Evolutionary conservation across 1,139 yeast species (phyloP).

Genomic region (Blastobotrys raffinosifermentans): DNA sequence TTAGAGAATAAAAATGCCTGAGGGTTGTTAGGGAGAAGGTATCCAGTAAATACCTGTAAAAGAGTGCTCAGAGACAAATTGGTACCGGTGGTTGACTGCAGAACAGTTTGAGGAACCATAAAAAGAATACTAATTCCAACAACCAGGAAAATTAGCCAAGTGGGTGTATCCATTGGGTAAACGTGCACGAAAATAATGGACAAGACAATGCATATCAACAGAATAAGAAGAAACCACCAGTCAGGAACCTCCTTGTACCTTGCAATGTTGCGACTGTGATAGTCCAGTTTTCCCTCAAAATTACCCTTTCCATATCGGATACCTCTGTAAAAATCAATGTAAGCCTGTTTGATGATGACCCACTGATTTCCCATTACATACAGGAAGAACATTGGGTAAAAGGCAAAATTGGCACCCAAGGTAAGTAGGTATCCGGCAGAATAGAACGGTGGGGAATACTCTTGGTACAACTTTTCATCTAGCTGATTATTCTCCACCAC

Average conservation of each 20-base stretch:
- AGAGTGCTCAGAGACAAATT: conserved; percentile 51
- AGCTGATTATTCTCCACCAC: conserved; percentile 34
- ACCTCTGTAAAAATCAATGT: conserved; percentile 17
- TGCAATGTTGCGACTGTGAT: conserved; percentile 40
- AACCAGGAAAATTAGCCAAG: conserved; percentile 51
- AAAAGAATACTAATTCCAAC: conserved; percentile 50
- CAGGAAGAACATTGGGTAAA: conserved; percentile 24
- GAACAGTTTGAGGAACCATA: conserved; percentile 44
- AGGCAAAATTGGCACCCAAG: conserved; percentile 33
- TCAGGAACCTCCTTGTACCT: conserved; percentile 58
- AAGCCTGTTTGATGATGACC: conserved; percentile 17
- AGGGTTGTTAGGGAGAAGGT: conserved; percentile 58
- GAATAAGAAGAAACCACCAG: conserved; percentile 47
- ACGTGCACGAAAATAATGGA: conserved; percentile 44
- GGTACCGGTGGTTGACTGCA: conserved; percentile 48
- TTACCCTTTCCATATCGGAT: background rate
- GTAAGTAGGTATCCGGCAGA: conserved; percentile 37
- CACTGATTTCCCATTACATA: conserved; percentile 22
- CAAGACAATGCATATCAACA: conserved; percentile 43
- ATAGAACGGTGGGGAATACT: conserved; percentile 44
- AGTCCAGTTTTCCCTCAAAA: conserved; percentile 3
- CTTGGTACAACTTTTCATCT: conserved; percentile 28
- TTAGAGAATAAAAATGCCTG: conserved; percentile 52
- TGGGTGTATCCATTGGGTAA: conserved; percentile 39
- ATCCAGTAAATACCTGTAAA: conserved; percentile 50